Base-by-base conservation (phyloP, 768 basidiomycete species). In the Boletus rex-veris region DNA sequence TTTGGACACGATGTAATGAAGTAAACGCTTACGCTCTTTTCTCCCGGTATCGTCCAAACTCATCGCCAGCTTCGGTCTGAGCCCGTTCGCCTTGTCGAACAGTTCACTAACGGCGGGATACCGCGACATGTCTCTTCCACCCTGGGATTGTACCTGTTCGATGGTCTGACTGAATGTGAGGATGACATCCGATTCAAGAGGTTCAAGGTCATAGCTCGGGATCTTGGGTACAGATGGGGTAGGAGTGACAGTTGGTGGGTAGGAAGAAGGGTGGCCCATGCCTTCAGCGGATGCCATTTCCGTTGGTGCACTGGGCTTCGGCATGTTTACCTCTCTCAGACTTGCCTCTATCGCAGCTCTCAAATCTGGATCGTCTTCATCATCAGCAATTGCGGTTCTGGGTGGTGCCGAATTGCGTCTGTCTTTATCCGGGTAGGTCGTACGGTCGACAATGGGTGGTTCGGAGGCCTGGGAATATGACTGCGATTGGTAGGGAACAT, bases 281-380 rank as follows among this genome's bases (percentile, higher is more conserved):
- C 78, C 73, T 51, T 85, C 82, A 1, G 81, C 75, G 3, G 80
- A 76, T 47, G 87, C 81, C 7, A 81, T 62, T 10, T 77, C 81
- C 16, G 80, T 70, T 1, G 93, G 92, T 0, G 90, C 90, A 61
- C 90, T 92, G 7, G 92, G 85, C 57, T 78, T 83, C 0, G 87
- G 86, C 11, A 88, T 85, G 54, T 78, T 84, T 3, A 81, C 86
- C 62, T 99, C 97, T n/a, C 85, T 79, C 57, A 99, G 70, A 66
- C 90, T 92, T 0, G 97, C 97, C 66, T 98, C 93, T 47, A 99
- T 99, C 0, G 97, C 97, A 18, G 96, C 90, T 54, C 79, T 82
- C 18, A 99, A 75, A 53, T 98, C 94, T 11, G 90, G 89, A 69
- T 99, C 96, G 4, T 96, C 90, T 31, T 96, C 95, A 11, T 92